These are phyloP conservation scores for Zopfochytrium polystomum DNA, from an alignment of 371 early-diverging fungal species.

Conservation along the genomic window DNA sequence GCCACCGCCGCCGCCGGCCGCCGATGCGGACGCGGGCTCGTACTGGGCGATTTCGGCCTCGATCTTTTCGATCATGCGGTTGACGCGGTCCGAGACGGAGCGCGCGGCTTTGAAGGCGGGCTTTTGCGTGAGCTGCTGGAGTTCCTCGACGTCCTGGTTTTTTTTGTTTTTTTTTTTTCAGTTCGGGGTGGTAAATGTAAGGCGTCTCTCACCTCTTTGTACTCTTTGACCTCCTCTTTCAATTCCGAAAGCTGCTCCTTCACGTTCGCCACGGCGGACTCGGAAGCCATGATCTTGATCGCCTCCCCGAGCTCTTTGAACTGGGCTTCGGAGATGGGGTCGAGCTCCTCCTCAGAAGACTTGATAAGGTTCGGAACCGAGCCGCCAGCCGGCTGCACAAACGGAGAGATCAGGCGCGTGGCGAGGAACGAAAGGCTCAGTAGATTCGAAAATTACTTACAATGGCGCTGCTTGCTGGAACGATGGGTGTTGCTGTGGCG, in stretches of 20 bases:
- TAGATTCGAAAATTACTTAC: too few relatives aligned
- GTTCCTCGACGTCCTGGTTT: slow-evolving; percentile 45
- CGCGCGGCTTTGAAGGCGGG: slow-evolving; percentile 30
- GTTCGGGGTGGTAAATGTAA: slow-evolving; percentile 2
- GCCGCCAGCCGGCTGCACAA: too few relatives aligned
- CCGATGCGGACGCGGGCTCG: slow-evolving; percentile 42
- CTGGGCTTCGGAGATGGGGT: slow-evolving; percentile 37
- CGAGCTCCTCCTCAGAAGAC: slow-evolving; percentile 22
- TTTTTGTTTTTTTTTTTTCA: neutral
- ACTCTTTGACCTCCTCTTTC: slow-evolving; percentile 47
- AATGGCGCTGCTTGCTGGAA: too few relatives aligned
- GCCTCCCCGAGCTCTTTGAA: slow-evolving; percentile 44
- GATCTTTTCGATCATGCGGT: slow-evolving; percentile 57
- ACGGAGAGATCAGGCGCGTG: too few relatives aligned
- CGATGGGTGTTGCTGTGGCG: too few relatives aligned
- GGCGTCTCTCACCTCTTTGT: slow-evolving; percentile 37
- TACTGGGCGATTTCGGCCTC: slow-evolving; percentile 58
- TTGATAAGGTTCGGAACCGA: too few relatives aligned
- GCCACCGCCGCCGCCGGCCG: too few relatives aligned
- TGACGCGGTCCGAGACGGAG: slow-evolving; percentile 36
- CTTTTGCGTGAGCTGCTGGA: slow-evolving; percentile 42
- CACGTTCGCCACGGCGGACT: slow-evolving; percentile 45
- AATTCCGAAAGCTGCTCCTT: slow-evolving; percentile 36
- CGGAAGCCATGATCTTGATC: slow-evolving; percentile 41
- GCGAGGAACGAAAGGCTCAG: too few relatives aligned